Evolutionary conservation across 2,329 filamentous ascomycete genomes (phyloP), one percentile per base, ranked within the genome.

Genomic region (Pyricularia sp.): DNA sequence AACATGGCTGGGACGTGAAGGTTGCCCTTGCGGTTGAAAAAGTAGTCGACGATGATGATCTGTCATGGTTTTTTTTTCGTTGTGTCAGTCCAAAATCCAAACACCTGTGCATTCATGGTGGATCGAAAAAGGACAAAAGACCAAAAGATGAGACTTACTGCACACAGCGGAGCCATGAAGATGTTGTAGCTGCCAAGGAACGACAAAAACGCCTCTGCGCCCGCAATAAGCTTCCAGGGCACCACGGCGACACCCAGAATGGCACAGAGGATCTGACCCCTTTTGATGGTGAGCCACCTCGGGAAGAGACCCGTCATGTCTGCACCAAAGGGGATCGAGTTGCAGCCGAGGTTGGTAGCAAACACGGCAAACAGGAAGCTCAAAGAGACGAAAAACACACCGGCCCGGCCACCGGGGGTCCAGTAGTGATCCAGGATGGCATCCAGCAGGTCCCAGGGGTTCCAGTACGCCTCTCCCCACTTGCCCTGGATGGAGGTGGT

Each of bases 401-500:
- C 73, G 0, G 71, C 69, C 23, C 73, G 70, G 12, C 70, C 33
- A 10, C 67, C 68, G 12, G 69, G 31, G 6, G 66, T 68, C 70
- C 70, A 72, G 66, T 72, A 70, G 63, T 71, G 71, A 69, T 73
- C 72, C 1, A 73, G 72, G 26, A 73, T 72, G 63, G 72, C 73
- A 11, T 68, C 67, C 17, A 72, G 67, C 7, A 74, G 68, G 26
- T 72, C 72, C 73, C 72, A 74, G 1, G 72, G 72, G 68, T 75
- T 75, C 73, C 73, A 75, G 28, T 71, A 68, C 7, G 69, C 73
- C 69, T 77, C 71, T 23, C 77, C 78, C 77, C 79, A 82, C 11
- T 72, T 71, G 68, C 81, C 79, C 73, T 82, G 81, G 69, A 82
- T 79, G 6, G 79, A 78, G 1, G 79, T 77, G 0, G 81, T 82